Conservation (phyloP, 768 basidiomycete species). For the Macrolepiota dolichaula region DNA sequence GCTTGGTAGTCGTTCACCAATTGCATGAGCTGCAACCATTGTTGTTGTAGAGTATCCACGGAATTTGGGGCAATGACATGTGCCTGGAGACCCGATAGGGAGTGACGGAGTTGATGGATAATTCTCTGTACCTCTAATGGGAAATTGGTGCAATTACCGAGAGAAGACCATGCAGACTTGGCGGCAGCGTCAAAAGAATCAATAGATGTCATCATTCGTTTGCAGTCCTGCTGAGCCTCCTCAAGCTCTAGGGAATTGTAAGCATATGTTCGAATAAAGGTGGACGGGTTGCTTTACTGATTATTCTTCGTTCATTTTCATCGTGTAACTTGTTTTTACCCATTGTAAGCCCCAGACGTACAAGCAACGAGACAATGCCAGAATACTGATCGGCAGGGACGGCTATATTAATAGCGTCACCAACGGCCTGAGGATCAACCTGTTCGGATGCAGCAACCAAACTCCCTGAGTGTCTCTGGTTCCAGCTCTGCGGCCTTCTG, state of each 20-base stretch:
- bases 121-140: background rate
- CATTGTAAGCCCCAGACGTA: background rate
- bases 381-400: background rate
- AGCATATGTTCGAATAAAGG: background rate
- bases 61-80: background rate
- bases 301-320: background rate
- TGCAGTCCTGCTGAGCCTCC: background rate
- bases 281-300: background rate
- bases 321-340: background rate
- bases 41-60: background rate
- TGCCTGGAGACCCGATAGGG: background rate
- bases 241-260: background rate
- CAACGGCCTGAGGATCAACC: too few species aligned
- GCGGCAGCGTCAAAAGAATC: background rate
- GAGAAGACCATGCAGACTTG: background rate
- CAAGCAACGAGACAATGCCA: background rate
- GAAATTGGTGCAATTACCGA: background rate
- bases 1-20: background rate
- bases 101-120: background rate
- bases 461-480: slow-evolving; percentile 82
- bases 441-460: slow-evolving; percentile 69
- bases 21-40: background rate
- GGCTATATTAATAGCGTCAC: too few species aligned
- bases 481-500: slow-evolving; percentile 26
- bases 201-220: background rate